A percentile compares a stretch with the other conserved stretches of the same genome.
Conservation (phyloP, 2,329 filamentous ascomycete genomes). For the Pseudopithomyces chartarum region DNA sequence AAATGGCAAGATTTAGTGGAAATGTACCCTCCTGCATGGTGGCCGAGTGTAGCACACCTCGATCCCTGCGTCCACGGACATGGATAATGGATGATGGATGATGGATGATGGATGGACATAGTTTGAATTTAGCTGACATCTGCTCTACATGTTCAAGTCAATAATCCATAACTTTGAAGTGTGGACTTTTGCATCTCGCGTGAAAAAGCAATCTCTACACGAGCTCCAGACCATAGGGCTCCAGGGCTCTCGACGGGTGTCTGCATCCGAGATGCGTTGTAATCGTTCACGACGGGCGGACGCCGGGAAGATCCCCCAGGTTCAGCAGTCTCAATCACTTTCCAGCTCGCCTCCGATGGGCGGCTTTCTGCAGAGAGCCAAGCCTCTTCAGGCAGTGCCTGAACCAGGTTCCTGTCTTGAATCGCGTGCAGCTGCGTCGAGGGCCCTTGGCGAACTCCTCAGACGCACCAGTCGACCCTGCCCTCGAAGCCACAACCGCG, state of each 20-base stretch:
- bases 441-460: neutral
- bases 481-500: slow-evolving; percentile 5
- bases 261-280: neutral
- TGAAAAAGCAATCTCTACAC: no score
- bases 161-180: no score
- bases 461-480: neutral
- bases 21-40: neutral
- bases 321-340: neutral
- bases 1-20: neutral
- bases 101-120: neutral
- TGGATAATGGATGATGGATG: neutral
- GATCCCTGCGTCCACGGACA: slow-evolving; percentile 6
- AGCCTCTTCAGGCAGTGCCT: neutral
- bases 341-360: neutral
- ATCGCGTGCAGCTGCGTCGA: slow-evolving; percentile 1
- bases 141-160: no score
- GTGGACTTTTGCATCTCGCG: no score
- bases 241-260: no score
- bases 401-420: neutral
- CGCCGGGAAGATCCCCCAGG: neutral
- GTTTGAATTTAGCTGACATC: slow-evolving; percentile 16
- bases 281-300: neutral
- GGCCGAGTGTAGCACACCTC: slow-evolving; percentile 1
- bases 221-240: no score
- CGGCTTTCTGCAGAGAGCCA: neutral